Conservation (phyloP, 2,329 filamentous ascomycete genomes). For the Colletotrichum liriopes region DNA sequence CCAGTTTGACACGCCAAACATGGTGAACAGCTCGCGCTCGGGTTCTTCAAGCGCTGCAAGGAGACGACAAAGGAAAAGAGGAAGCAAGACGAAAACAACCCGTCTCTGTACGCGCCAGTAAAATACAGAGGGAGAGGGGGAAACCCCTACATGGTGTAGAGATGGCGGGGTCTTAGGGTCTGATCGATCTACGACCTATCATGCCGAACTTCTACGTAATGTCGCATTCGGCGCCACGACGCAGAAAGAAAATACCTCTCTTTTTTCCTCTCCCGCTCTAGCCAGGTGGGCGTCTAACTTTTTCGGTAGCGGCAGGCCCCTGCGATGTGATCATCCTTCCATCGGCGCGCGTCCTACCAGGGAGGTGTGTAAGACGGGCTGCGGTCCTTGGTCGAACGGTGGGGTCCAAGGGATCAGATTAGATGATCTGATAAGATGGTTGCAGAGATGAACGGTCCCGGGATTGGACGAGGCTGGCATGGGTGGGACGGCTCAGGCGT, state of each 20-base stretch:
- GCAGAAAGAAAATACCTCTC: constrained; percentile 6
- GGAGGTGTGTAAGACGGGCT: neutral
- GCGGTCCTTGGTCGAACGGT: neutral
- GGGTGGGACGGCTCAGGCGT: neutral
- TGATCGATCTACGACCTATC: neutral
- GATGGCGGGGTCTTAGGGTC: constrained; percentile 14
- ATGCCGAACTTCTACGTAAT: neutral
- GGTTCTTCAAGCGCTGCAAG: neutral
- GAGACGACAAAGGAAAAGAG: neutral
- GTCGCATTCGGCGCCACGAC: neutral
- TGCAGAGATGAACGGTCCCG: constrained; percentile 7
- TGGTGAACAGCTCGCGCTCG: neutral
- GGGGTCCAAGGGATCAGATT: constrained; percentile 28
- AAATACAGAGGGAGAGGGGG: neutral
- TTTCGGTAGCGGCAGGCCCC: neutral
- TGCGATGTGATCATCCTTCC: neutral
- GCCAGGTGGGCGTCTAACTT: neutral
- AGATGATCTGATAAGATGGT: constrained; percentile 42
- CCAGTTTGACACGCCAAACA: constrained; percentile 40
- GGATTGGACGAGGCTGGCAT: constrained; percentile 24
- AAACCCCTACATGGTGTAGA: neutral
- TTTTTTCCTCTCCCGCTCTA: too few relatives aligned
- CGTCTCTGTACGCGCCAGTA: neutral
- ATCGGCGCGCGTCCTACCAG: neutral
- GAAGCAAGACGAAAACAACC: neutral